Evolutionary conservation across 2,329 filamentous ascomycete genomes (phyloP).

Genomic region (Fusarium clavum): DNA sequence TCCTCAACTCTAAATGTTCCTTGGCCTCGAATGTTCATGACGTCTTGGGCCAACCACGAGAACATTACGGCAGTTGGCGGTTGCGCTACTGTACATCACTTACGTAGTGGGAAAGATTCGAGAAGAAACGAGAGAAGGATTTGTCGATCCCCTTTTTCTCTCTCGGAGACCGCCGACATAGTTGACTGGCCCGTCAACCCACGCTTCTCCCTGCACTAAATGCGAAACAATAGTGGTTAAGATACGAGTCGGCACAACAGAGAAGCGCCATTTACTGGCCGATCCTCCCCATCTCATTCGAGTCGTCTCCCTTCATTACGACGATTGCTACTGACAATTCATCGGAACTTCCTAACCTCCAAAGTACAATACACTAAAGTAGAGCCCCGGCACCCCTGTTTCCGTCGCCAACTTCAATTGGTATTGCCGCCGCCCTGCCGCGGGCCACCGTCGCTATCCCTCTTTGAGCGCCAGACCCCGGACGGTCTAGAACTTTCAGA

Average conservation of each 20-base stretch:
- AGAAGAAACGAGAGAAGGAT: slow-evolving; percentile 30
- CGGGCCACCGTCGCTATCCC: slow-evolving; percentile 16
- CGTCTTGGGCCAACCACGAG: slow-evolving; percentile 7
- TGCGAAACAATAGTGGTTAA: slow-evolving; percentile 22
- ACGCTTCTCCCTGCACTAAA: slow-evolving; percentile 5
- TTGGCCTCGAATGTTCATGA: slow-evolving; percentile 7
- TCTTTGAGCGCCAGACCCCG: slow-evolving; percentile 23
- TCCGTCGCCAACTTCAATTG: slow-evolving; percentile 32
- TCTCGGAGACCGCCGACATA: slow-evolving; percentile 10
- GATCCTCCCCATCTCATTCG: slow-evolving; percentile 18
- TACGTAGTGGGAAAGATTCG: slow-evolving; percentile 34
- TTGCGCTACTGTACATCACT: slow-evolving; percentile 28
- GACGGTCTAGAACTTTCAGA: slow-evolving; percentile 37
- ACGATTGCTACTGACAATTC: slow-evolving; percentile 24
- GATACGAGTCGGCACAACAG: slow-evolving; percentile 3
- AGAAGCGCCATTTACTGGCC: slow-evolving; percentile 29
- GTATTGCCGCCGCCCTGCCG: slow-evolving; percentile 33
- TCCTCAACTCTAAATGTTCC: slow-evolving; percentile 19
- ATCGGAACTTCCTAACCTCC: not conserved
- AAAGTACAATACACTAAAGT: not conserved
- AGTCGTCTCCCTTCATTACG: slow-evolving; percentile 24
- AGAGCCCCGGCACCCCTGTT: slow-evolving; percentile 7
- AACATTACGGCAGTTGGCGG: slow-evolving; percentile 28
- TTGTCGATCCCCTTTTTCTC: slow-evolving; percentile 15
- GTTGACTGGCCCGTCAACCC: not conserved